Percentiles rank a stretch among this genome's conserved stretches.
phyloP scores from a whole-genome alignment of 2,329 filamentous ascomycete species.

The Epichloe gansuensis region DNA sequence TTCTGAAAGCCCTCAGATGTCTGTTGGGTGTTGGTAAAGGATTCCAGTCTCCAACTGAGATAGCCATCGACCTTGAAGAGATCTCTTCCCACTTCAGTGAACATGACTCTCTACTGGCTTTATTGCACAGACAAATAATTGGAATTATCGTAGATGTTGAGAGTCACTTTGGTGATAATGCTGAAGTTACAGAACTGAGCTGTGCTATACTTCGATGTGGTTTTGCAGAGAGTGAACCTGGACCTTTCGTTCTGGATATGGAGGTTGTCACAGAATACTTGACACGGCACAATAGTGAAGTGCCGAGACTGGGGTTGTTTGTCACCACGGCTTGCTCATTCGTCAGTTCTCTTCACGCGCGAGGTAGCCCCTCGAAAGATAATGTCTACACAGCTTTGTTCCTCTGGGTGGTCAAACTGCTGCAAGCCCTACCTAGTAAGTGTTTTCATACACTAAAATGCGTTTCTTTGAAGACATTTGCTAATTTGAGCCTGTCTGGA shows the following conservation, averaged over 20 bases:
- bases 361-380: slow-evolving; percentile 29
- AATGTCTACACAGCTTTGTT: slow-evolving; percentile 39
- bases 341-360: slow-evolving; percentile 43
- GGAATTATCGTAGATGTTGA: slow-evolving; percentile 34
- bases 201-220: slow-evolving; percentile 62
- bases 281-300: slow-evolving; percentile 42
- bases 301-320: slow-evolving; percentile 53
- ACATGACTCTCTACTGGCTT: slow-evolving; percentile 11
- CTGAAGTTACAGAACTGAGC: slow-evolving; percentile 58
- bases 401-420: slow-evolving; percentile 48
- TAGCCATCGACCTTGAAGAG: slow-evolving; percentile 53
- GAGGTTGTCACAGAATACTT: slow-evolving; percentile 55
- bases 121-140: slow-evolving; percentile 34
- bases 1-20: slow-evolving; percentile 49
- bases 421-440: slow-evolving; percentile 48
- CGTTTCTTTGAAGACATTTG: not conserved
- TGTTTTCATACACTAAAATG: not conserved
- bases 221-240: slow-evolving; percentile 60
- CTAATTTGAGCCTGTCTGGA: not conserved
- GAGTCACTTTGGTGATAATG: slow-evolving; percentile 40
- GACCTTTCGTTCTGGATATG: slow-evolving; percentile 64
- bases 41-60: slow-evolving; percentile 54
- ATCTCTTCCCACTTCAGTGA: slow-evolving; percentile 15
- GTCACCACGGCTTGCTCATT: slow-evolving; percentile 62
- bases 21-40: slow-evolving; percentile 59